Percentiles rank a stretch among this genome's conserved stretches.
phyloP scores from a whole-genome alignment of 164 flowering plant genomes.

The Liriodendron chinense region DNA sequence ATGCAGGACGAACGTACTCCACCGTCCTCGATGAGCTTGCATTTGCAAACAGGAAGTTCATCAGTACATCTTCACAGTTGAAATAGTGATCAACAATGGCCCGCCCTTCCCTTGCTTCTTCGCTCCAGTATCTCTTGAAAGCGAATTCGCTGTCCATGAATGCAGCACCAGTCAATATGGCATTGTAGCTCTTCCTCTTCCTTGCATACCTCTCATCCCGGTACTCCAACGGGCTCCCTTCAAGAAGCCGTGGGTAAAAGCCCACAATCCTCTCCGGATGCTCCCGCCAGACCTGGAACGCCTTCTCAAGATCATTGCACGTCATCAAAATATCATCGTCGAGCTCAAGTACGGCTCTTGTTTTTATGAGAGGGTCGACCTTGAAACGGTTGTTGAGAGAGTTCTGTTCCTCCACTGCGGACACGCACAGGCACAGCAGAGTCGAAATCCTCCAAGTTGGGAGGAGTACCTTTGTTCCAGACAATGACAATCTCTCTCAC shows the following conservation, averaged over 20 bases:
- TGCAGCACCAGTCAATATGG: slow-evolving; percentile 84
- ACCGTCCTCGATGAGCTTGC: slow-evolving; percentile 47
- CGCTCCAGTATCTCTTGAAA: slow-evolving; percentile 63
- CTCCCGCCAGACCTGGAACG: slow-evolving; percentile 73
- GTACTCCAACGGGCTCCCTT: slow-evolving; percentile 48
- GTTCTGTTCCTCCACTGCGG: slow-evolving; percentile 53
- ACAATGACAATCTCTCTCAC: slow-evolving; percentile 78
- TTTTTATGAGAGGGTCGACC: slow-evolving; percentile 52
- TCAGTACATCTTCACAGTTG: slow-evolving; percentile 76
- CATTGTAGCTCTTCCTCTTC: slow-evolving; percentile 55
- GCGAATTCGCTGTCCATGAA: slow-evolving; percentile 55
- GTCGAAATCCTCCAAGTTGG: slow-evolving; percentile 47
- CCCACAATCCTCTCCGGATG: slow-evolving; percentile 77
- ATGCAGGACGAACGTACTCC: slow-evolving; percentile 70
- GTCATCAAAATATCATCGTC: slow-evolving; percentile 90
- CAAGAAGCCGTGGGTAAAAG: slow-evolving; percentile 61
- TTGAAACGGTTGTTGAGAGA: slow-evolving; percentile 77
- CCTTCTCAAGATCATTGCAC: slow-evolving; percentile 76
- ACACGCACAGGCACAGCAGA: slow-evolving; percentile 73
- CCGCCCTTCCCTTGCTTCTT: slow-evolving; percentile 54
- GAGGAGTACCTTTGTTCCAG: slow-evolving; percentile 79
- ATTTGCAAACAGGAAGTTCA: slow-evolving; percentile 72
- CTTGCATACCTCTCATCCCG: slow-evolving; percentile 67
- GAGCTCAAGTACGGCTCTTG: slow-evolving; percentile 78
- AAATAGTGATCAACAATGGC: slow-evolving; percentile 55